A percentile compares a stretch with the other conserved stretches of the same genome.
phyloP scores from a whole-genome alignment of 176 grass and related monocot genomes.

The Avena sativa region DNA sequence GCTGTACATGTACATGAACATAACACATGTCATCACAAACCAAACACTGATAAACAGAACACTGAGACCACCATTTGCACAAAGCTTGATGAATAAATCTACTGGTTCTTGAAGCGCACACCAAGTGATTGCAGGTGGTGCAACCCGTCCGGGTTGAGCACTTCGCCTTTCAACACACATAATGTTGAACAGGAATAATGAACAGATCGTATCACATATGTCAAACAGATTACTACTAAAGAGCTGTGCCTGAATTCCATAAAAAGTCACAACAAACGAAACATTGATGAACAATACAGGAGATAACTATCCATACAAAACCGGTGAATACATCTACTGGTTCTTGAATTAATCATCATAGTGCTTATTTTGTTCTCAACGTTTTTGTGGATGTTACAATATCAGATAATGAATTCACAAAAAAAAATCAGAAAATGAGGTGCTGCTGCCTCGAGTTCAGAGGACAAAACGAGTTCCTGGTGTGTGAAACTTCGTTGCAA shows the following conservation, averaged over 20 bases:
- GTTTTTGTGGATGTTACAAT: conserved; percentile 26
- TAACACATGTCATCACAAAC: background rate
- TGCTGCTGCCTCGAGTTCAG: background rate
- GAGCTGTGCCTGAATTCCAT: background rate
- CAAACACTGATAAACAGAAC: background rate
- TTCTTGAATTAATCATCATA: background rate
- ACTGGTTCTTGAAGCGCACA: too few species aligned
- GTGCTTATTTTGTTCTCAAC: conserved; percentile 32
- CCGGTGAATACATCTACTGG: background rate
- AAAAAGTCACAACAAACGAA: background rate
- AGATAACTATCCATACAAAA: background rate
- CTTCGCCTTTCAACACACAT: too few species aligned
- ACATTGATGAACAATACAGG: background rate
- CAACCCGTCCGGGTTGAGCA: too few species aligned
- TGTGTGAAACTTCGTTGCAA: background rate
- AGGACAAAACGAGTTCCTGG: background rate
- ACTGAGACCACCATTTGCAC: background rate
- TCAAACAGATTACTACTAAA: background rate
- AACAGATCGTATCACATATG: background rate
- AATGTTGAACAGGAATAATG: background rate
- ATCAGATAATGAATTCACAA: too few species aligned
- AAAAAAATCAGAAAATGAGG: conserved; percentile 32
- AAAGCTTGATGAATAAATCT: background rate
- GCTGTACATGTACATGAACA: background rate
- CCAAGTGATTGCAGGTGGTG: background rate